Evolutionary conservation across 768 basidiomycete genomes (phyloP).

Genomic region (Coprinopsis cinerea): DNA sequence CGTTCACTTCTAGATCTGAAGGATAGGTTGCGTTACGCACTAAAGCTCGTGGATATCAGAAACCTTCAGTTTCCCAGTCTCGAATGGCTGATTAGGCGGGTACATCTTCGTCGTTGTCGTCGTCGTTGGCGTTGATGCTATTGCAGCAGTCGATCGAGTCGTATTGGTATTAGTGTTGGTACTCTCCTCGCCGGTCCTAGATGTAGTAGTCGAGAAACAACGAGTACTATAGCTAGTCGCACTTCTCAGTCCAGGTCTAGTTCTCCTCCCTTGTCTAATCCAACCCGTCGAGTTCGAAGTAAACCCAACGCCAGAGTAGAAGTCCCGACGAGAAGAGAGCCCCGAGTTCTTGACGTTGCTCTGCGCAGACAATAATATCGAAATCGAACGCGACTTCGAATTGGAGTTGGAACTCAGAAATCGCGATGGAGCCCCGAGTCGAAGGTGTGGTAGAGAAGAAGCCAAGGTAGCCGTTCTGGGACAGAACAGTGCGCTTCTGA

Average conservation of each 20-base stretch:
- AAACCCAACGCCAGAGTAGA: too few relatives aligned
- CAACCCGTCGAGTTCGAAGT: too few relatives aligned
- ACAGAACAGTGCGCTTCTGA: too few relatives aligned
- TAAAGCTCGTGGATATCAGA: slow-evolving; percentile 72
- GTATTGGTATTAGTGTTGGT: background rate
- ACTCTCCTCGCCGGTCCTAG: too few relatives aligned
- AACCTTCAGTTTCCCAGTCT: slow-evolving; percentile 62
- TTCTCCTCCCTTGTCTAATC: too few relatives aligned
- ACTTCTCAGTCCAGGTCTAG: too few relatives aligned
- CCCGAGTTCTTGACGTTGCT: too few relatives aligned
- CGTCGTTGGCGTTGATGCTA: background rate
- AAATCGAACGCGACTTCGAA: background rate
- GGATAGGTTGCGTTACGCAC: slow-evolving; percentile 28
- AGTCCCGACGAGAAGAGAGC: too few relatives aligned
- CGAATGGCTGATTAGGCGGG: slow-evolving; percentile 59
- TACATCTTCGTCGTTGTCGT: slow-evolving; percentile 40
- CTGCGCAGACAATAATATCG: too few relatives aligned
- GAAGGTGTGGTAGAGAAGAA: background rate
- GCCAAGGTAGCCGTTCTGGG: background rate
- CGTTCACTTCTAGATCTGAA: too few relatives aligned
- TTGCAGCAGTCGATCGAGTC: background rate
- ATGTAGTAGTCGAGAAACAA: too few relatives aligned
- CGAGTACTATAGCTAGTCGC: too few relatives aligned
- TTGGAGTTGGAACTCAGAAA: background rate
- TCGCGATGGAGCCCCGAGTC: background rate